phyloP scores from a whole-genome alignment of 371 early-diverging fungal genomes.

The Nosema muscidifuracis region DNA sequence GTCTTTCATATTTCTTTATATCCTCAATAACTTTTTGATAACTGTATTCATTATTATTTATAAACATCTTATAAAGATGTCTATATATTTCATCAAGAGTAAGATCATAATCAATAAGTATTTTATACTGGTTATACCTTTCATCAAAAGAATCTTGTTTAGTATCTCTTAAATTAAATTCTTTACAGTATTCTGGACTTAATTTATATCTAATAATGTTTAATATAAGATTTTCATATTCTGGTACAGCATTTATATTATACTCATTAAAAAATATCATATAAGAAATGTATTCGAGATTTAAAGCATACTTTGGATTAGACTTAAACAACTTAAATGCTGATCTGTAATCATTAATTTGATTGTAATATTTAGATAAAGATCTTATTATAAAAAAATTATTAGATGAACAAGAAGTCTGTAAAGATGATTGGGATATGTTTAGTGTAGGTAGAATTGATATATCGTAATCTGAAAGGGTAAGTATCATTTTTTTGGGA shows the following conservation, averaged over 20 bases:
- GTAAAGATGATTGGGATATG: not conserved
- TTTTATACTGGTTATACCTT: no score
- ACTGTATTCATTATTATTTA: no score
- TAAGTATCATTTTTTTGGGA: no score
- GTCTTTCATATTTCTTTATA: not conserved
- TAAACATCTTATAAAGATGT: no score
- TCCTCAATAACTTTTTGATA: not conserved
- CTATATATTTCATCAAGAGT: no score
- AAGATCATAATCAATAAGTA: no score
- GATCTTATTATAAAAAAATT: not conserved
- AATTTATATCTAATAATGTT: not conserved
- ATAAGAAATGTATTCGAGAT: not conserved
- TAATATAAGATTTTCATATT: not conserved
- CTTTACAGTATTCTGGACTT: no score
- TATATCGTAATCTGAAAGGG: not conserved
- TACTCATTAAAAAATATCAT: conserved; percentile 7
- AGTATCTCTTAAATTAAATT: no score
- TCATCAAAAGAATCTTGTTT: no score
- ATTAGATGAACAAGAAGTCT: no score
- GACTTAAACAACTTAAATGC: not conserved
- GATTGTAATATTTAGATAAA: not conserved
- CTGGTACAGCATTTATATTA: not conserved
- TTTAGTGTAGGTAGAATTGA: not conserved
- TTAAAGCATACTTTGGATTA: not conserved
- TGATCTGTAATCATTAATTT: not conserved